These are phyloP conservation scores for Termitomyces sp. DNA, from an alignment of 1,284 basidiomycete genomes.

Conservation along the genomic window DNA sequence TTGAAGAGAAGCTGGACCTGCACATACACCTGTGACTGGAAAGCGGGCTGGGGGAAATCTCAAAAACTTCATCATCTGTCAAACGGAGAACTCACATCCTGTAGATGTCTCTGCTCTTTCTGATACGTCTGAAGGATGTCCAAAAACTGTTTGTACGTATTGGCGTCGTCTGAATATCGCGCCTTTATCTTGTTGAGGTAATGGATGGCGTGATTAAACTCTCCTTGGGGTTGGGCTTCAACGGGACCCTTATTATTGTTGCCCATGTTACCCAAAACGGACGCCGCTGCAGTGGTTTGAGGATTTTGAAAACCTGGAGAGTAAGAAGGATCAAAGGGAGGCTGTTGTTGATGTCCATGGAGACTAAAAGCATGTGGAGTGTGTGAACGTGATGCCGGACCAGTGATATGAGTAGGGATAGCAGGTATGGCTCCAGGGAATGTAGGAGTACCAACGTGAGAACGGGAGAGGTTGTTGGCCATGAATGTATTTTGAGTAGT, in stretches of 20 bases:
- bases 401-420: slow-evolving; percentile 25
- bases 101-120: slow-evolving; percentile 85
- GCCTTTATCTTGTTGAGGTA: slow-evolving; percentile 99
- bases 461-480: slow-evolving; percentile 26
- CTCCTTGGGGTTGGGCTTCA: slow-evolving; percentile 49
- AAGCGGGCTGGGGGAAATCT: slow-evolving; percentile 13
- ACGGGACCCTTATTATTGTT: slow-evolving; percentile 39
- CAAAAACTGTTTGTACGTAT: slow-evolving; percentile 97
- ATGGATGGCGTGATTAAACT: slow-evolving; percentile 97
- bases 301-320: slow-evolving; percentile 36
- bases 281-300: slow-evolving; percentile 52
- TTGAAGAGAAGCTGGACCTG: slow-evolving; percentile 94
- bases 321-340: slow-evolving; percentile 32
- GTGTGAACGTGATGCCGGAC: slow-evolving; percentile 38
- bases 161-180: slow-evolving; percentile 85
- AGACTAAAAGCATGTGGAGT: slow-evolving; percentile 40
- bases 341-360: slow-evolving; percentile 31
- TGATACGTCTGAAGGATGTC: slow-evolving; percentile 98
- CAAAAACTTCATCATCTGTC: slow-evolving; percentile 1
- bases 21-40: slow-evolving; percentile 75
- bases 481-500: slow-evolving; percentile 57
- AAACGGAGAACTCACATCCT: slow-evolving; percentile 63
- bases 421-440: slow-evolving; percentile 19
- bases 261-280: slow-evolving; percentile 54
- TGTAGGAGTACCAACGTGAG: slow-evolving; percentile 21